Evolutionary conservation across 139 green algal species (phyloP), one percentile per base, ranked within the genome.

Genomic region (Chlorella sp.): DNA sequence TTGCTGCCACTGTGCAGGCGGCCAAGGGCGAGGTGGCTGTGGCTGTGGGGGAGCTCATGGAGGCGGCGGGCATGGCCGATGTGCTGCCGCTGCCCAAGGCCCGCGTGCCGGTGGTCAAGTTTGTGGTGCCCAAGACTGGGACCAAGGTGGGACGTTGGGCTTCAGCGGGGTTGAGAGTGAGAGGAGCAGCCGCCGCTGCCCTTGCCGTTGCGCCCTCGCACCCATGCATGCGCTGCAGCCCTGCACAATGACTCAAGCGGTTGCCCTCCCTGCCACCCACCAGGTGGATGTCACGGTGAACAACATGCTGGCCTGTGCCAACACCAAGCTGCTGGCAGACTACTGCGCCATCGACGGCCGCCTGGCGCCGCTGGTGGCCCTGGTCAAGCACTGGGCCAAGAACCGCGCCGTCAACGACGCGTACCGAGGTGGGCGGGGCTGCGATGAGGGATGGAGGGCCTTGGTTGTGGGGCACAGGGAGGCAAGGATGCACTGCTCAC

Each of bases 351-450:
- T 98, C 7, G 96, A 99, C 88, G 81, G 86, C 1, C 88, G 96
- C 18, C 88, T 99, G 74, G 76, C 90, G 0, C 90, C 94, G 85
- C 91, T 99, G 57, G 92, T 90, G 39, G 68, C 72, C 3, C 63
- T 98, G 32, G 92, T 98, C 76, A 99, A 99, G 95, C 93, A 97
- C 86, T 99, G 96, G 96, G 96, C 96, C 69, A 97, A 97, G 90
- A 81, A 85, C 63, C 89, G 96, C 17, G 65, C 82, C 21, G 92
- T 98, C 70, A 98, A 98, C 84, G 94, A 97, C 81, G 90, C 94
- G 1, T 98, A 98, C 88, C 88, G 91, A 25, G 96, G 64, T 71
- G 64, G 25, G 64, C 13, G 28, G 26, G 51, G 11, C 7, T 7
- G 44, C 11, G 44, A 17, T 7, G 44, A 7, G 11, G 44, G 44